These are phyloP conservation scores for Amphichorda felina DNA, from an alignment of 2,329 filamentous ascomycete genomes.

Conservation along the genomic window DNA sequence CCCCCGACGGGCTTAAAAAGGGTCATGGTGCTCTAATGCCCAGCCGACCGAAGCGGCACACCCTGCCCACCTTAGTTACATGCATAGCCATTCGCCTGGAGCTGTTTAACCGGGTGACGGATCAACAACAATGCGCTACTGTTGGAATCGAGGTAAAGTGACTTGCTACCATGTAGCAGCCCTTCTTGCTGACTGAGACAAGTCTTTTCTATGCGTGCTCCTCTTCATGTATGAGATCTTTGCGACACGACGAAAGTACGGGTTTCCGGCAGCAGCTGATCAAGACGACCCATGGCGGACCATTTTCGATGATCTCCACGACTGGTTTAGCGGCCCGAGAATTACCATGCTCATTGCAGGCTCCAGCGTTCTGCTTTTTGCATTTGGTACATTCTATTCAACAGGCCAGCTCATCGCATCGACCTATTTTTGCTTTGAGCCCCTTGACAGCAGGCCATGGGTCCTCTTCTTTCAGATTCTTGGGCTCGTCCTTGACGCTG, in stretches of 20 bases:
- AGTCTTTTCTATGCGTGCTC: slow-evolving; percentile 35
- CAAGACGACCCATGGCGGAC: slow-evolving; percentile 36
- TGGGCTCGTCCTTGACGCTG: slow-evolving; percentile 32
- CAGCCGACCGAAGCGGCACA: slow-evolving; percentile 32
- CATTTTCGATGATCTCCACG: slow-evolving; percentile 31
- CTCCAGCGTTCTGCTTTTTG: slow-evolving; percentile 23
- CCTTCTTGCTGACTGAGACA: background rate
- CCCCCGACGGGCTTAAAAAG: slow-evolving; percentile 17
- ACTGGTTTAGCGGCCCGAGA: slow-evolving; percentile 32
- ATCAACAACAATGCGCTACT: slow-evolving; percentile 36
- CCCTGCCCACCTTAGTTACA: slow-evolving; percentile 28
- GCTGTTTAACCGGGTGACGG: slow-evolving; percentile 30
- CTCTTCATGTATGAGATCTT: slow-evolving; percentile 33
- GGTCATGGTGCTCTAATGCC: slow-evolving; percentile 23
- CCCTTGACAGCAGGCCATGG: slow-evolving; percentile 23
- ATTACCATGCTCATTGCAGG: slow-evolving; percentile 22
- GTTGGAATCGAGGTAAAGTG: slow-evolving; percentile 32
- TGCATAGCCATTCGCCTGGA: slow-evolving; percentile 35
- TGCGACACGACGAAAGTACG: slow-evolving; percentile 18
- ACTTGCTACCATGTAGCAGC: background rate
- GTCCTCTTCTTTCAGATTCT: slow-evolving; percentile 28
- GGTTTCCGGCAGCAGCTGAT: slow-evolving; percentile 16
- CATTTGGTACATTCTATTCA: slow-evolving; percentile 28
- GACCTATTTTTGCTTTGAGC: slow-evolving; percentile 37
- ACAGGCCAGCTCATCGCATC: slow-evolving; percentile 27